Base-by-base conservation (phyloP, 2,329 filamentous ascomycete genomes). In the Coniochaeta sp. region DNA sequence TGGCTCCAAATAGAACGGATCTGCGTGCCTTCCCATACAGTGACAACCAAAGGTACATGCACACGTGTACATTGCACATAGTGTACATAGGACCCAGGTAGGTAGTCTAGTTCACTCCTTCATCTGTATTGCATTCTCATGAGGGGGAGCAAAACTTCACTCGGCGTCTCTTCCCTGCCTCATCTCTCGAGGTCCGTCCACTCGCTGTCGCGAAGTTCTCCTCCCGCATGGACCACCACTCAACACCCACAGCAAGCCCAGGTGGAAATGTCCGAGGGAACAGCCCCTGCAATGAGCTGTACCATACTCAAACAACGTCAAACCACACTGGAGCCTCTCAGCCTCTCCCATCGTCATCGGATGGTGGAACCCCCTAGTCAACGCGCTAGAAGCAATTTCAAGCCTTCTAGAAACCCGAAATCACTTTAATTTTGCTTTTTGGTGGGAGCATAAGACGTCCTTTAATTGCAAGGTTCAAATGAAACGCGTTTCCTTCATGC, bases 401-500 rank as follows among this genome's bases (percentile, higher is more conserved):
- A 62, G 60, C 64, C 67, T 74, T 76, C 72, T 72, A 72, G 72
- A 74, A 74, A 64, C 66, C 59, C 64, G 65, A 70, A 65, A 67
- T 69, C 65, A 66, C 65, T 62, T 62, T 67, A 70, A 58, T 58
- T 67, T 65, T 65, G 63, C 60, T 64, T n/a, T 62, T 64, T 64
- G 62, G 66, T 61, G 62, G 66, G 66, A 73, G 77, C 77, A 79
- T 80, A 78, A 78, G 68, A 70, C 68, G 68, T 66, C 68, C 72
- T 78, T 77, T 79, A 76, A 79, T 79, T 79, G 69, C 76, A 71
- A 73, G 74, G 75, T 74, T 72, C 67, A 70, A 67, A 68, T 75
- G 72, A 76, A 76, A 77, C 73, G 67, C 69, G 70, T 74, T 73
- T 74, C 68, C 67, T 76, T 80, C 73, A 79, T 79, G 77, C 77